These are phyloP conservation scores for Quercus wislizeni DNA, from an alignment of 306 rosid genomes.

Conservation along the genomic window DNA sequence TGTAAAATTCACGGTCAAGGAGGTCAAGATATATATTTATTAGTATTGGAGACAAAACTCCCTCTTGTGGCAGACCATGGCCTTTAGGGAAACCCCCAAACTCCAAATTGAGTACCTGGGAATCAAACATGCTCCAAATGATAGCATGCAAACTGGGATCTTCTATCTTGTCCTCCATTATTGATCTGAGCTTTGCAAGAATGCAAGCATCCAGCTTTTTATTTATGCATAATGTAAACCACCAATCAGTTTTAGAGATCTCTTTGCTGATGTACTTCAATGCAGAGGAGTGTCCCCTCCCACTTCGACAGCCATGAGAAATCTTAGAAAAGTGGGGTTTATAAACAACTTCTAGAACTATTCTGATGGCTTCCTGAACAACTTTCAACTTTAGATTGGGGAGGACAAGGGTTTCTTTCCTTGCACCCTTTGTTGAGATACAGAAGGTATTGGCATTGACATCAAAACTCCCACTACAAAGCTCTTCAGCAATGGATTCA, in stretches of 20 bases:
- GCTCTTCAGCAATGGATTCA: constrained; percentile 51
- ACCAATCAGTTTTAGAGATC: constrained; percentile 68
- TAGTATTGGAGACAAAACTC: constrained; percentile 74
- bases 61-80: constrained; percentile 95
- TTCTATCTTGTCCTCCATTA: constrained; percentile 75
- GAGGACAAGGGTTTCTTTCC: constrained; percentile 58
- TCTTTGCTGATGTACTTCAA: constrained; percentile 69
- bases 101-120: constrained; percentile 72
- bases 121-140: constrained; percentile 60
- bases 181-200: constrained; percentile 47
- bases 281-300: constrained; percentile 67
- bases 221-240: constrained; percentile 63
- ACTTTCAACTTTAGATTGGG: constrained; percentile 73
- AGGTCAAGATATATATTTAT: constrained; percentile 82
- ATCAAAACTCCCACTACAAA: constrained; percentile 48
- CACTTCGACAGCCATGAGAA: constrained; percentile 87
- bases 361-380: constrained; percentile 80
- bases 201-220: constrained; percentile 57
- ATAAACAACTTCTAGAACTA: constrained; percentile 75
- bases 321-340: constrained; percentile 76
- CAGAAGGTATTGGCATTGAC: constrained; percentile 50
- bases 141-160: constrained; percentile 55
- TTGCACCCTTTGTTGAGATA: constrained; percentile 54
- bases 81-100: constrained; percentile 89
- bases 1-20: constrained; percentile 77